These are phyloP conservation scores for Mycena albidolilacea DNA, from an alignment of 768 basidiomycete species.

Conservation along the genomic window DNA sequence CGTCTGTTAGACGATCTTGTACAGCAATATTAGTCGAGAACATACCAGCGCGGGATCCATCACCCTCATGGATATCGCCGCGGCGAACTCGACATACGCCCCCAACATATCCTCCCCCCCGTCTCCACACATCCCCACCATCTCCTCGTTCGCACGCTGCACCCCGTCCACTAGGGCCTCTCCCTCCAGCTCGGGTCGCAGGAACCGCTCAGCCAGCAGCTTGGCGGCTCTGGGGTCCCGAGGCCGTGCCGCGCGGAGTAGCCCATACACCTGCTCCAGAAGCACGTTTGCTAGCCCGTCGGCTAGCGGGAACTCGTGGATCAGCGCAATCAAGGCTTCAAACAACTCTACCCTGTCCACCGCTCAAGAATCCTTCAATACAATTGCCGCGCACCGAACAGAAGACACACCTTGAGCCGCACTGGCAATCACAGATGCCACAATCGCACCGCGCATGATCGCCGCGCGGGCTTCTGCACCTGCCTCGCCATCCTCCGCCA, in stretches of 20 bases:
- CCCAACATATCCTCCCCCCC: constrained; percentile 47
- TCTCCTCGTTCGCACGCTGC: constrained; percentile 56
- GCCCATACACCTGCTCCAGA: constrained; percentile 57
- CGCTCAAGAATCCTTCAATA: constrained; percentile 46
- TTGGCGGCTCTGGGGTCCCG: constrained; percentile 54
- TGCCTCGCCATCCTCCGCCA: constrained; percentile 60
- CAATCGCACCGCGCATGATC: constrained; percentile 86
- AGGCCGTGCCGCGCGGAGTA: constrained; percentile 50
- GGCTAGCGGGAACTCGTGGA: constrained; percentile 52
- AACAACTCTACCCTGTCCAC: constrained; percentile 60
- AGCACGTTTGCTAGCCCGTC: constrained; percentile 47
- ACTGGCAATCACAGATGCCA: constrained; percentile 80
- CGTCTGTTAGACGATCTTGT: constrained; percentile 19
- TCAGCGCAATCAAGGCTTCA: constrained; percentile 53
- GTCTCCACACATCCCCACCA: constrained; percentile 45
- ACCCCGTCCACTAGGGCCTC: constrained; percentile 57
- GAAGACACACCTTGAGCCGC: constrained; percentile 75
- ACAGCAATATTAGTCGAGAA: constrained; percentile 38
- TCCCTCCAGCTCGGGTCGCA: constrained; percentile 49
- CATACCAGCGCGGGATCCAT: constrained; percentile 65
- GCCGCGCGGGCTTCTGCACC: constrained; percentile 66
- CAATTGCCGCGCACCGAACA: neutral
- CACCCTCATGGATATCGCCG: constrained; percentile 62
- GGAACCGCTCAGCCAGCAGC: constrained; percentile 52
- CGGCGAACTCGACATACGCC: constrained; percentile 67